Evolutionary conservation across 768 basidiomycete genomes (phyloP).

Genomic region (Arthromyces matolae): DNA sequence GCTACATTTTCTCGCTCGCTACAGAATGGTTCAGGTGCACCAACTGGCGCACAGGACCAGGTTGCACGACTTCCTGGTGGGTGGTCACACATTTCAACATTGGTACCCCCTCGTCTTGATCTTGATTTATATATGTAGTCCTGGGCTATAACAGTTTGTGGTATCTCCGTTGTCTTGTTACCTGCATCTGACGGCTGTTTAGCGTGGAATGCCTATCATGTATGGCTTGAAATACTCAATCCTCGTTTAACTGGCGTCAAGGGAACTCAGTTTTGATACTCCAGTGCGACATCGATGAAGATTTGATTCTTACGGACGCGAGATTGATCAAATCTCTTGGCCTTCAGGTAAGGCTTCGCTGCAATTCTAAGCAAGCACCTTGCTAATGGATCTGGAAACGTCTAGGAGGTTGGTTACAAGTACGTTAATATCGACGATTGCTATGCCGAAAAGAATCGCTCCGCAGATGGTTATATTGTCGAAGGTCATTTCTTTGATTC

Average conservation of each 20-base stretch:
- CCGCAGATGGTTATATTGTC: constrained; percentile 45
- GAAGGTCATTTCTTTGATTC: constrained; percentile 34
- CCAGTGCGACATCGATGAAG: constrained; percentile 58
- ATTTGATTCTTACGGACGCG: constrained; percentile 47
- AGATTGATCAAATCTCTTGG: constrained; percentile 55
- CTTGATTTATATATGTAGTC: constrained; percentile 28
- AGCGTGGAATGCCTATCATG: constrained; percentile 74
- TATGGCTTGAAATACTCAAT: too few species aligned
- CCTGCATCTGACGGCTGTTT: background rate
- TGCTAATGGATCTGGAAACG: background rate
- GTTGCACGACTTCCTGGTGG: constrained; percentile 37
- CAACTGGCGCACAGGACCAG: constrained; percentile 24
- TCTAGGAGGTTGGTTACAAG: constrained; percentile 54
- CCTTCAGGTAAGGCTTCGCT: constrained; percentile 34
- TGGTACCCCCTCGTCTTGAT: background rate
- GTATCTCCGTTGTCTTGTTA: background rate
- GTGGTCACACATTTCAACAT: background rate
- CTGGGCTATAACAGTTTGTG: constrained; percentile 63
- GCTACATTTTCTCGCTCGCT: constrained; percentile 21
- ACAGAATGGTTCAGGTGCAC: constrained; percentile 16
- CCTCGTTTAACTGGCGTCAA: background rate
- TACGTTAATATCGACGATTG: constrained; percentile 66
- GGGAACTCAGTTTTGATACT: background rate
- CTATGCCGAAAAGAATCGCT: constrained; percentile 55
- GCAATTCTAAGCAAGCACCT: background rate